phyloP scores from a whole-genome alignment of 305 asterid genomes.

The Fraxinus dipetala region DNA sequence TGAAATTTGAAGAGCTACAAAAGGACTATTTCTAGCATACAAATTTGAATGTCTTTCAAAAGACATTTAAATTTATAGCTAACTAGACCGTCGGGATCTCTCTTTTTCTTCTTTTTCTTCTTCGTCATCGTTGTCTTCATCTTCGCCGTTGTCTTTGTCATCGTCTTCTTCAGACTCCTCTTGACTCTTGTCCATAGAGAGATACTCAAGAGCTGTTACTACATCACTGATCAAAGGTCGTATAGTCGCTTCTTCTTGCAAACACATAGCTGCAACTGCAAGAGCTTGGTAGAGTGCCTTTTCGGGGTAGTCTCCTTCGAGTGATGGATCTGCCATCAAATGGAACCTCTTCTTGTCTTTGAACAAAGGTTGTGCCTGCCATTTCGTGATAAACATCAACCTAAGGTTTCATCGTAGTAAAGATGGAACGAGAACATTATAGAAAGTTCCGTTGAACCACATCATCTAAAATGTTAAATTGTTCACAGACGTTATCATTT shows the following conservation, averaged over 20 bases:
- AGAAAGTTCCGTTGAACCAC: background rate
- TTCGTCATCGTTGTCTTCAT: background rate
- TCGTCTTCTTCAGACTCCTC: background rate
- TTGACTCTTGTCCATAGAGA: constrained; percentile 17
- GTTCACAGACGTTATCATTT: background rate
- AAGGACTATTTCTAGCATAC: background rate
- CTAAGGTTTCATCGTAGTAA: background rate
- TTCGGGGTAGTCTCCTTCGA: constrained; percentile 33
- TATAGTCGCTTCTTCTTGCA: constrained; percentile 40
- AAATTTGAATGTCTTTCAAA: background rate
- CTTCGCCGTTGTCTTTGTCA: background rate
- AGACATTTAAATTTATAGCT: background rate
- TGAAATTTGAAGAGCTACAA: background rate
- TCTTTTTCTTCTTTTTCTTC: background rate
- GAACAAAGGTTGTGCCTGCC: constrained; percentile 52
- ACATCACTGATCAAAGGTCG: constrained; percentile 48
- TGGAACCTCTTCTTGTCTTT: constrained; percentile 39
- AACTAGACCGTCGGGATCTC: background rate
- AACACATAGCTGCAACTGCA: constrained; percentile 52
- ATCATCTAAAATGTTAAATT: background rate
- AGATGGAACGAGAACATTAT: background rate
- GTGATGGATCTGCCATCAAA: constrained; percentile 42
- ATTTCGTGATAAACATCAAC: background rate
- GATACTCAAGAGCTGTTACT: constrained; percentile 35
- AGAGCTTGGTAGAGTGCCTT: constrained; percentile 45